Conservation (phyloP, 768 basidiomycete species). For the Phlegmacium glaucopus region DNA sequence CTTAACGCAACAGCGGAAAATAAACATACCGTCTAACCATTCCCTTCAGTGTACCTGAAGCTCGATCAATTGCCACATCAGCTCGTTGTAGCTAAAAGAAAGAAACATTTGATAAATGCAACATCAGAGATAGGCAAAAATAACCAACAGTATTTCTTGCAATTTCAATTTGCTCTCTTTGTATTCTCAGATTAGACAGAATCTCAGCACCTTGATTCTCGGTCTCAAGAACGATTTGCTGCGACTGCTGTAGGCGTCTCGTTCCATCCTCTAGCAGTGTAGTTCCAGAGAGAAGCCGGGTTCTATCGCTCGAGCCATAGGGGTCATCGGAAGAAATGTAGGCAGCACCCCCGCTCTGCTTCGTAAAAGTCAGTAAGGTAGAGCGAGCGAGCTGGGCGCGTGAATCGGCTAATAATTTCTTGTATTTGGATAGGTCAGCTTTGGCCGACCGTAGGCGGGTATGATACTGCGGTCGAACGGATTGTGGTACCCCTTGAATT, state of each 20-base stretch:
- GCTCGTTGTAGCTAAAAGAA: constrained; percentile 70
- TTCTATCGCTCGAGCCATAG: constrained; percentile 70
- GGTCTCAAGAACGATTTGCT: constrained; percentile 91
- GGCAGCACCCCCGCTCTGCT: constrained; percentile 21
- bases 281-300: constrained; percentile 77
- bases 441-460: constrained; percentile 73
- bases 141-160: constrained; percentile 78
- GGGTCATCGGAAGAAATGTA: constrained; percentile 72
- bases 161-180: constrained; percentile 94
- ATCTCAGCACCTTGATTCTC: constrained; percentile 96
- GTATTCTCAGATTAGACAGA: constrained; percentile 74
- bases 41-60: constrained; percentile 87
- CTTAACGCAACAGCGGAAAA: constrained; percentile 5
- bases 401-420: constrained; percentile 76
- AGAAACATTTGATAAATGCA: constrained; percentile 1
- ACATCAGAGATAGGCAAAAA: not conserved
- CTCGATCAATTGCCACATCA: constrained; percentile 86
- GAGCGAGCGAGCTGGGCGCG: constrained; percentile 67
- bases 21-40: constrained; percentile 87
- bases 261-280: constrained; percentile 80
- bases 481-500: constrained; percentile 90
- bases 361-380: constrained; percentile 64
- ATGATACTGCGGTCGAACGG: constrained; percentile 75
- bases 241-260: constrained; percentile 82
- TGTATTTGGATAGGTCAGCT: constrained; percentile 69